Conservation (phyloP, 192 early-diverging fungal species). For the Martensiomyces pterosporus region DNA sequence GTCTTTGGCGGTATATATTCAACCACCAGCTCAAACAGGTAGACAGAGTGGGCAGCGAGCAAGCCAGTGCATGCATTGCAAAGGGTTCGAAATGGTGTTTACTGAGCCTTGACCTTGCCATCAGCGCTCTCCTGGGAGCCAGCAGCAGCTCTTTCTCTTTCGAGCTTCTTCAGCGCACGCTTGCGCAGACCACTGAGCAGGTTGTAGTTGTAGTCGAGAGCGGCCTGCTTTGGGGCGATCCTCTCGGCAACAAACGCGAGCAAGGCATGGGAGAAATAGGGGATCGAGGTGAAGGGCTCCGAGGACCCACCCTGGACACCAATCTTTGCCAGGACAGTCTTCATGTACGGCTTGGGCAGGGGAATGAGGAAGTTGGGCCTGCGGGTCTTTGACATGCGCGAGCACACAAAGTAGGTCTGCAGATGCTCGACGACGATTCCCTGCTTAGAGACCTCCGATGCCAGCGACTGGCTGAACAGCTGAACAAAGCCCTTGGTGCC, state of each 20-base stretch:
- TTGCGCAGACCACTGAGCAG: constrained; percentile 41
- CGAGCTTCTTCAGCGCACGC: constrained; percentile 44
- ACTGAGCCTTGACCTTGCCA: constrained; percentile 1
- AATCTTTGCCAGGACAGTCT: constrained; percentile 62
- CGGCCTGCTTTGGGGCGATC: constrained; percentile 33
- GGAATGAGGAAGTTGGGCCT: constrained; percentile 77
- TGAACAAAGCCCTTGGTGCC: constrained; percentile 90
- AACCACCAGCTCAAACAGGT: too few relatives aligned
- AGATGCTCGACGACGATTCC: constrained; percentile 86
- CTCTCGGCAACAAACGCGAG: constrained; percentile 37
- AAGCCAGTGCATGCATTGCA: background rate
- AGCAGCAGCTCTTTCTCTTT: constrained; percentile 16
- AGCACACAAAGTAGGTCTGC: constrained; percentile 94
- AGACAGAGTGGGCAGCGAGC: too few relatives aligned
- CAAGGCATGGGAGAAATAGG: constrained; percentile 42
- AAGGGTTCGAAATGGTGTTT: background rate
- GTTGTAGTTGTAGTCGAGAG: constrained; percentile 36
- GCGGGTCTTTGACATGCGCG: constrained; percentile 91
- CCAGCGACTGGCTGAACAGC: constrained; percentile 86
- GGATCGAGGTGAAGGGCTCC: constrained; percentile 51
- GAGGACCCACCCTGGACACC: constrained; percentile 65
- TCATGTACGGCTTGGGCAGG: constrained; percentile 73
- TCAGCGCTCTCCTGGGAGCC: constrained; percentile 5
- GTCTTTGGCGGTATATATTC: too few relatives aligned
- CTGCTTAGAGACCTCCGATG: constrained; percentile 63